These are phyloP conservation scores for Acanthochlamys bracteata DNA, from an alignment of 106 monocot species.

Conservation along the genomic window DNA sequence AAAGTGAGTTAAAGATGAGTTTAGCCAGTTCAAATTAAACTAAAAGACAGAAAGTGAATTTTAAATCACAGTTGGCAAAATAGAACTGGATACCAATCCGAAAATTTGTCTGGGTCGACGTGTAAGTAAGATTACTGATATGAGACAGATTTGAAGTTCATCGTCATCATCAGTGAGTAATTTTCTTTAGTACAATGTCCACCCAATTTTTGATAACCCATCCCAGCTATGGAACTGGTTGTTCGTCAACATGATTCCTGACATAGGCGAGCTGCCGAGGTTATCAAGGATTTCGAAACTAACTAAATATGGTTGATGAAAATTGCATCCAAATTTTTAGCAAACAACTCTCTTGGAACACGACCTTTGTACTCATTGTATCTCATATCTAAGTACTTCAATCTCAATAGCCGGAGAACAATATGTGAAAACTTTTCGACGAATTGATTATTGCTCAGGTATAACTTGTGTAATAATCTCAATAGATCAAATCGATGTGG, in stretches of 20 bases:
- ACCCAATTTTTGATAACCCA: too few species aligned
- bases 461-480: slow-evolving; percentile 54
- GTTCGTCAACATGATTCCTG: not conserved
- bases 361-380: slow-evolving; percentile 77
- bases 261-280: not conserved
- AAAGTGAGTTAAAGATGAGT: too few species aligned
- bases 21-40: too few species aligned
- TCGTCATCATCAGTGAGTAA: too few species aligned
- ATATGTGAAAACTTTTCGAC: slow-evolving; percentile 61
- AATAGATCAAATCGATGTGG: slow-evolving; percentile 31
- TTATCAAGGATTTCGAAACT: not conserved
- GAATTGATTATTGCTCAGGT: slow-evolving; percentile 85
- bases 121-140: too few species aligned
- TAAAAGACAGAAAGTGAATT: too few species aligned
- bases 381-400: slow-evolving; percentile 56
- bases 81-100: too few species aligned
- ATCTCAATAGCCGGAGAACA: slow-evolving; percentile 37
- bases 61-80: too few species aligned
- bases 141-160: too few species aligned
- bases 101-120: too few species aligned
- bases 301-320: slow-evolving; percentile 50
- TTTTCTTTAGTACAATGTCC: too few species aligned
- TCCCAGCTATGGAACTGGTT: not conserved
- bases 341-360: slow-evolving; percentile 33
- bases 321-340: slow-evolving; percentile 39